Percentiles rank a stretch among this genome's conserved stretches.
Conservation (phyloP, 2,329 filamentous ascomycete species). For the Trichoderma sp. region DNA sequence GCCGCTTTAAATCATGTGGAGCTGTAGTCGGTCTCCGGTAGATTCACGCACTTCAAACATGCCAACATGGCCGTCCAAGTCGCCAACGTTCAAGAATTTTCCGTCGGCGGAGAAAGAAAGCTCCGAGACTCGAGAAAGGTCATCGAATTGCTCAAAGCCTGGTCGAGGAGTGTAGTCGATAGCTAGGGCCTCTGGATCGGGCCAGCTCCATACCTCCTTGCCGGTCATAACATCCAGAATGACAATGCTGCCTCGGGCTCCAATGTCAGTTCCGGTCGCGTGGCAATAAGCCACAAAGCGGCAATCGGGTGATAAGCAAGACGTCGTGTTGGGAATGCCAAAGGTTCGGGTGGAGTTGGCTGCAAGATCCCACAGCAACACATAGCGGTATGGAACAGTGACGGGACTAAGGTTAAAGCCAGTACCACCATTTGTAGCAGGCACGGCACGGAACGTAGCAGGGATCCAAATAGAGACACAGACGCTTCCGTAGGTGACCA, state of each 20-base stretch:
- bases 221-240: conserved; percentile 40
- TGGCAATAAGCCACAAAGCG: conserved; percentile 42
- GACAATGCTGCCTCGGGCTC: conserved; percentile 34
- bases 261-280: conserved; percentile 32
- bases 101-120: conserved; percentile 39
- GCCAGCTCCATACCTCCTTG: conserved; percentile 39
- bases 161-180: conserved; percentile 25
- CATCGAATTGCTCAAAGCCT: conserved; percentile 33
- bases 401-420: conserved; percentile 36
- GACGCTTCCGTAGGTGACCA: conserved; percentile 38
- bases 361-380: conserved; percentile 41
- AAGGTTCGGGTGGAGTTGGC: conserved; percentile 38
- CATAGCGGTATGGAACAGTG: conserved; percentile 33
- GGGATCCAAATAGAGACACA: conserved; percentile 43
- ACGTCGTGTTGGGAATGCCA: conserved; percentile 38
- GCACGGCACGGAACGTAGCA: conserved; percentile 36
- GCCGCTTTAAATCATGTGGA: conserved; percentile 16
- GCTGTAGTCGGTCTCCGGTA: conserved; percentile 18
- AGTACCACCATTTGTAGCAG: conserved; percentile 27
- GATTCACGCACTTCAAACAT: conserved; percentile 37
- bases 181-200: conserved; percentile 31
- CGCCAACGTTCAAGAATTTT: conserved; percentile 36
- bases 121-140: conserved; percentile 37
- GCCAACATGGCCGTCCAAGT: conserved; percentile 33
- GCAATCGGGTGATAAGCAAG: conserved; percentile 41